These are phyloP conservation scores for Ophiobolus disseminans DNA, from an alignment of 2,329 filamentous ascomycete species.

Conservation along the genomic window DNA sequence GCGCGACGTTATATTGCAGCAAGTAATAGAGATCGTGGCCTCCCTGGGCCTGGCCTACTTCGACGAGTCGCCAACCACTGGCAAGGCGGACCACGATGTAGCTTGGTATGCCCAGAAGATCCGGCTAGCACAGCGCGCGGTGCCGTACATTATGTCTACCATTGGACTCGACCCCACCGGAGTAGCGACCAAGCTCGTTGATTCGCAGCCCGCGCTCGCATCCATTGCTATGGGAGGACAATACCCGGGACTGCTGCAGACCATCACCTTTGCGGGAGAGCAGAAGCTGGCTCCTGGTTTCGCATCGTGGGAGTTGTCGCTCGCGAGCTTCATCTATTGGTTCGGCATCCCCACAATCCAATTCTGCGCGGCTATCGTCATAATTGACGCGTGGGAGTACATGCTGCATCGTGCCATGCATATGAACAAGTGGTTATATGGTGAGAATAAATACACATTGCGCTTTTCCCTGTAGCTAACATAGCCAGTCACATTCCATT, in stretches of 20 bases:
- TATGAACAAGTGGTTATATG: constrained; percentile 95
- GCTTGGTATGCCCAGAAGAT: constrained; percentile 88
- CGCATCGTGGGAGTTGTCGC: constrained; percentile 78
- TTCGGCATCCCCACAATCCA: constrained; percentile 77
- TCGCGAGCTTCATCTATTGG: constrained; percentile 82
- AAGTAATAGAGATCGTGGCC: constrained; percentile 82
- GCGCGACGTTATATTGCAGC: constrained; percentile 89
- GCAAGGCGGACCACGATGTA: constrained; percentile 84
- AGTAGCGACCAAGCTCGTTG: constrained; percentile 76
- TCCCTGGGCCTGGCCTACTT: constrained; percentile 72
- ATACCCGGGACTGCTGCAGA: constrained; percentile 74
- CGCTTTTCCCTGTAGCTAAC: constrained; percentile 12
- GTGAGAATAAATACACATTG: constrained; percentile 60
- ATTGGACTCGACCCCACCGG: constrained; percentile 78
- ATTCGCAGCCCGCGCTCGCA: constrained; percentile 75
- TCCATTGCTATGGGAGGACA: constrained; percentile 79
- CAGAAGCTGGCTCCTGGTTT: constrained; percentile 70
- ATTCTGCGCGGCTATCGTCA: constrained; percentile 73
- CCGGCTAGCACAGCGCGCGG: constrained; percentile 76
- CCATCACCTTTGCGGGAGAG: constrained; percentile 61
- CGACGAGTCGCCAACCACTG: constrained; percentile 75
- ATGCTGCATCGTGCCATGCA: constrained; percentile 97
- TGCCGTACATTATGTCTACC: constrained; percentile 74
- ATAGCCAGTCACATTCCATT: constrained; percentile 79
- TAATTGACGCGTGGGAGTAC: constrained; percentile 98